Base-by-base conservation (phyloP, 768 basidiomycete genomes). In the Boletus sp. region DNA sequence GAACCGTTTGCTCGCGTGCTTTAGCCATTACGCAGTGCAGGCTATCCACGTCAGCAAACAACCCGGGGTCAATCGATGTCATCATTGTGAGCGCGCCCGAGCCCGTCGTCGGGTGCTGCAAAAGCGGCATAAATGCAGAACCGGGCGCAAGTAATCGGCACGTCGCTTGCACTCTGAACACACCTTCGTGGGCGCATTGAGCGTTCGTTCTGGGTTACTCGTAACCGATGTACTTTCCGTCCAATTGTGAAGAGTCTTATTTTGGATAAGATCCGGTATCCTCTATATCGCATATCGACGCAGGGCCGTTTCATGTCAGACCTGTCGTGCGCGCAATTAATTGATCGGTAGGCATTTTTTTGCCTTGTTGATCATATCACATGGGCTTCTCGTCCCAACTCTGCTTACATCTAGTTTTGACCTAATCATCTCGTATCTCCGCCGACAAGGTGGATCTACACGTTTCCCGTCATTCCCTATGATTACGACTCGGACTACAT, bases 361-460 rank as follows among this genome's bases (percentile, higher is more conserved):
- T 47, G 18, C 51, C 18, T 47, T 39, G 15, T 35, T 63, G 35
- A 48, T 41, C 32, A 9, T 24, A 14, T 35, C 39, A 48, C 33
- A 48, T 24, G 33, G 52, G 28, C 28, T 50, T 47, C 50, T 50
- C 17, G 42, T 29, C 24, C 32, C 48, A 8, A 29, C 33, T 24
- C 6, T 14, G 15, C n/a, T 11, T 24, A 11, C 40, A 51, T 15
- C 32, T 45, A 33, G 57, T 17, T 40, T 54, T 29, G 40, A 53
- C 47, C 49, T 11, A 36, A 53, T 48, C 30, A 15, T 11, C 28
- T 24, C 58, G 47, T 56, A 63, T 66, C 64, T 68, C 65, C 65
- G 63, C 55, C 55, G 40, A 42, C 28, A 40, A 17, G 15, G 52
- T 42, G 46, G 53, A 62, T 64, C 56, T 61, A 11, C 28, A 9